phyloP scores from a whole-genome alignment of 2,329 filamentous ascomycete genomes.

The Cytospora leucostoma region DNA sequence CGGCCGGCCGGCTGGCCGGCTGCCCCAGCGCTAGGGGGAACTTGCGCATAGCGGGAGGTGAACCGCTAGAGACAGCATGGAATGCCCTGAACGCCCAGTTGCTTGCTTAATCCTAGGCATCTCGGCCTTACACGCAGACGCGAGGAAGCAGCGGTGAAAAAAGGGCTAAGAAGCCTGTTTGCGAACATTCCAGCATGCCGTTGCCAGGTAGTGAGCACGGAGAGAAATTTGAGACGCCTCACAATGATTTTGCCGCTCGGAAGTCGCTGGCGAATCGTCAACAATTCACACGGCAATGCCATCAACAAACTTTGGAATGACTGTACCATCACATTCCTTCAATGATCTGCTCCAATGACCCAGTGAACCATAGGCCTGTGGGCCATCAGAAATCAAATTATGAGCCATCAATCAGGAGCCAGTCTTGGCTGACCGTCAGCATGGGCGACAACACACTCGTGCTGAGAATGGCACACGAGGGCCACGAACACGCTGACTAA shows the following conservation, averaged over 20 bases:
- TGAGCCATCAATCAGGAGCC: slow-evolving; percentile 1
- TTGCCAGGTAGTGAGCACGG: no score
- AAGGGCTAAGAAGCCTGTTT: background rate
- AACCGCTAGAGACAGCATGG: background rate
- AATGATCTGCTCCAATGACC: background rate
- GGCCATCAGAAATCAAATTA: no score
- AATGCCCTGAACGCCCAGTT: no score
- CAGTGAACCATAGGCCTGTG: background rate
- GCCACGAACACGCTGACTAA: slow-evolving; percentile 7
- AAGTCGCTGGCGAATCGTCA: background rate
- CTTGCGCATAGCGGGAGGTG: background rate
- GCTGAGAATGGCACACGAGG: slow-evolving; percentile 16
- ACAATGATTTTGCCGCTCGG: background rate
- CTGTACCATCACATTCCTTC: background rate
- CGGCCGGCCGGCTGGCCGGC: no score
- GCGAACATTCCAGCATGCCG: background rate
- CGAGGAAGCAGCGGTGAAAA: background rate
- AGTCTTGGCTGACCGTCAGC: slow-evolving; percentile 14
- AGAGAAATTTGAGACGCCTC: background rate
- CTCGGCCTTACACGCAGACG: background rate
- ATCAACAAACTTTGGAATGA: background rate
- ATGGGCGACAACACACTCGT: slow-evolving; percentile 7
- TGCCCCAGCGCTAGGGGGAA: background rate
- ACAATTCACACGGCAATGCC: background rate
- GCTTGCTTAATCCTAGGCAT: background rate